Conservation (phyloP, 176 grass and related monocot species). For the Juncus inflexus region DNA sequence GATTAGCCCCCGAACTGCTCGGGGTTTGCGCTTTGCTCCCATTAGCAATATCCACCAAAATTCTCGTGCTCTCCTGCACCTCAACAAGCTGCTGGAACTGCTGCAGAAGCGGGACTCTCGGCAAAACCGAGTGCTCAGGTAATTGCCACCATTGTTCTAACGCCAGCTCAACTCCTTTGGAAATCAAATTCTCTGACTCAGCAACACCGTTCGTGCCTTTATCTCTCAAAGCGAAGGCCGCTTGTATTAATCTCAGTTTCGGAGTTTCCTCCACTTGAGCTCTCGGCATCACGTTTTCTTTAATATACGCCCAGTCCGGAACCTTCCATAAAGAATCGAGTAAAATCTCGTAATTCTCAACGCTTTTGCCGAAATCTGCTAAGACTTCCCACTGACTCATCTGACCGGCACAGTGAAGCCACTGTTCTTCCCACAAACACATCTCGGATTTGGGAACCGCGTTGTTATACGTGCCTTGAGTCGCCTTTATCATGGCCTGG, state of each 20-base stretch:
- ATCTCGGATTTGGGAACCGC: slow-evolving; percentile 93
- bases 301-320: slow-evolving; percentile 96
- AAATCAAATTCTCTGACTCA: slow-evolving; percentile 75
- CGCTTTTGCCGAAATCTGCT: slow-evolving; percentile 94
- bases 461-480: slow-evolving; percentile 98
- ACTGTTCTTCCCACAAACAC: slow-evolving; percentile 99
- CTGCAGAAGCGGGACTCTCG: slow-evolving; percentile 80
- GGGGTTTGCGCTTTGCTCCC: slow-evolving; percentile 81
- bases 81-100: slow-evolving; percentile 98
- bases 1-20: slow-evolving; percentile 66
- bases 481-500: slow-evolving; percentile 99
- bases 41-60: slow-evolving; percentile 91
- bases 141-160: slow-evolving; percentile 99
- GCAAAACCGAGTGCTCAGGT: slow-evolving; percentile 92
- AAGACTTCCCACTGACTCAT: slow-evolving; percentile 97
- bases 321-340: slow-evolving; percentile 94
- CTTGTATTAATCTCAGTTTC: slow-evolving; percentile 72
- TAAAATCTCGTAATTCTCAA: slow-evolving; percentile 95
- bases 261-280: slow-evolving; percentile 90
- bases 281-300: slow-evolving; percentile 82
- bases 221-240: slow-evolving; percentile 86
- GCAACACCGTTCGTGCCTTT: slow-evolving; percentile 75
- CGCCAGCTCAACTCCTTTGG: slow-evolving; percentile 92
- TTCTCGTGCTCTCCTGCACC: slow-evolving; percentile 92
- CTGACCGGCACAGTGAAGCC: slow-evolving; percentile 82